Evolutionary conservation across 495 filamentous ascomycete genomes (phyloP), one percentile per base, ranked within the genome.

Genomic region (Penicillium paxilli): DNA sequence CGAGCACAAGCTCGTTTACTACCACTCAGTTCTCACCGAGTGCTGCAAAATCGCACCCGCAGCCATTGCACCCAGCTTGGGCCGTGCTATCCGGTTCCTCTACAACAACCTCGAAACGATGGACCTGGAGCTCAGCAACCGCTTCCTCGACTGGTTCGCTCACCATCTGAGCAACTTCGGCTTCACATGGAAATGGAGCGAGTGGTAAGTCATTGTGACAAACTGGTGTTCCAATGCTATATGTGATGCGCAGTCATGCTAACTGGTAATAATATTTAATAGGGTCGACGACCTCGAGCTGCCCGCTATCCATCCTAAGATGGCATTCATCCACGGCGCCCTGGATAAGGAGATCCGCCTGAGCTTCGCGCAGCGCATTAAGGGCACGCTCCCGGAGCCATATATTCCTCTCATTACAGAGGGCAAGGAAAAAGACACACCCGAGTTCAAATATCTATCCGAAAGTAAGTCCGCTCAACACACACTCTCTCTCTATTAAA

Each of bases 171-270:
- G 91, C 70, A 99, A 99, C 73, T 99, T 98, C 63, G 94, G 96
- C 33, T 99, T 98, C 63, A 94, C 95, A 3, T 99, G 94, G 94
- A 98, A 98, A 73, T 99, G 94, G 94, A 87, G 87, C 17, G 94
- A 99, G 74, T 99, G 94, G 94, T 86, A 65, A 69, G 79, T 68
- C 9, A 23, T 26, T 45, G 41, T 10, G 16, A 49, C 9, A 11
- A 47, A 10, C 2, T 22, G 7, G 23, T 32, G 2, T 32, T 10
- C 30, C n/a, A n/a, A n/a, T n/a, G 5, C 11, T 14, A 12, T 30
- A 9, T 32, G 30, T 32, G 10, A n/a, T n/a, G n/a, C n/a, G 19
- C 46, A 22, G 23, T 4, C n/a, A 22, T 22, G 11, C 14, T 21
- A 37, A 30, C n/a, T n/a, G 24, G 14, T 40, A 20, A 11, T 37